Conservation (phyloP, 192 early-diverging fungal species). For the Endogone sp. region DNA sequence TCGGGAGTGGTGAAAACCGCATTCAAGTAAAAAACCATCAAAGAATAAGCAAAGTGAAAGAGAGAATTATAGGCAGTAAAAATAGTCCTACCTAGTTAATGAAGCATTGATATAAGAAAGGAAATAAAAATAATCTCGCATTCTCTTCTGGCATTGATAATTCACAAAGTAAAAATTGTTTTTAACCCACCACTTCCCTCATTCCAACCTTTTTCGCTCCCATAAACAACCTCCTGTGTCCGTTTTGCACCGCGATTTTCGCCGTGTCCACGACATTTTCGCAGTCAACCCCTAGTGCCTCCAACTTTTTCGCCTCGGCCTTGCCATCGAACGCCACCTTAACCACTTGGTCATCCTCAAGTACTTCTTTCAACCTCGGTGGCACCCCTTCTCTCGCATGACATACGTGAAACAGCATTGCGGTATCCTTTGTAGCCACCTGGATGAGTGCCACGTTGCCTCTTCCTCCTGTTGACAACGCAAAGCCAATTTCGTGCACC, state of each 20-base stretch:
- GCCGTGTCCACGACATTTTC: background rate
- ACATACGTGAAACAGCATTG: background rate
- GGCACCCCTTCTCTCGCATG: background rate
- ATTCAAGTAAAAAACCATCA: background rate
- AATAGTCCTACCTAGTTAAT: no score
- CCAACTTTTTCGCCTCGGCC: background rate
- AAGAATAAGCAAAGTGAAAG: background rate
- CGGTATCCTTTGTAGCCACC: background rate
- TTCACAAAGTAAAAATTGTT: background rate
- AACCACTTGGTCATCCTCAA: background rate
- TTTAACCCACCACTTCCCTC: background rate
- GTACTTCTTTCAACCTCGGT: background rate
- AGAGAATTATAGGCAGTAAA: background rate
- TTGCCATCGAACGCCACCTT: background rate
- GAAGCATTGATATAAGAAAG: background rate
- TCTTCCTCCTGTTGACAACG: background rate
- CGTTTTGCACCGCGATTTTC: background rate
- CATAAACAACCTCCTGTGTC: background rate
- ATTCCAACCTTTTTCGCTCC: background rate
- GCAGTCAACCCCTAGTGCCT: background rate
- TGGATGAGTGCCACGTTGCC: background rate
- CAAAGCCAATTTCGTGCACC: background rate
- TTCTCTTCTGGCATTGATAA: background rate
- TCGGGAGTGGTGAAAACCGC: no score
- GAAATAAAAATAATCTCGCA: background rate